Evolutionary conservation across 331 rosid species (phyloP).

Genomic region (Stylosanthes scabra): DNA sequence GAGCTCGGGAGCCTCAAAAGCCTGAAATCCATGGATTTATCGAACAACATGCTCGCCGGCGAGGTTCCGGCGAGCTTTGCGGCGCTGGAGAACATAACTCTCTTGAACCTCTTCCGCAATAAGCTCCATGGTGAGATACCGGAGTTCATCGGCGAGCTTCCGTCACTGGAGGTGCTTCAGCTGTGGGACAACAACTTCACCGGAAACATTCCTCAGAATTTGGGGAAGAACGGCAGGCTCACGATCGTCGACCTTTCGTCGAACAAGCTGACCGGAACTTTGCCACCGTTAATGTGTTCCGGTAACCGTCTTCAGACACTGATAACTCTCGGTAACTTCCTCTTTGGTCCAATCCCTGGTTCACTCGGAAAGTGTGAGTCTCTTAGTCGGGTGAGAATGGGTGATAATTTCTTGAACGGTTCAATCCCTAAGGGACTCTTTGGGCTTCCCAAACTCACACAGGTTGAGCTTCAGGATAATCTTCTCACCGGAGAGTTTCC

Average conservation of each 20-base stretch:
- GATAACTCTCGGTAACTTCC: constrained; percentile 71
- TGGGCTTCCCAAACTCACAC: constrained; percentile 71
- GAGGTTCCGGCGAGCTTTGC: constrained; percentile 78
- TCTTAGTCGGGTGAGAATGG: constrained; percentile 79
- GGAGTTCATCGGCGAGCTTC: constrained; percentile 77
- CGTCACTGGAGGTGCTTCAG: constrained; percentile 78
- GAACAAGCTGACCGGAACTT: constrained; percentile 79
- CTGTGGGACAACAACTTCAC: constrained; percentile 98
- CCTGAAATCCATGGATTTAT: constrained; percentile 82
- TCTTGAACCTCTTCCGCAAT: constrained; percentile 79
- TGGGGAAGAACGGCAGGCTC: constrained; percentile 79
- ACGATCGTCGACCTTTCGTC: constrained; percentile 78
- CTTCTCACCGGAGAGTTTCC: constrained; percentile 74
- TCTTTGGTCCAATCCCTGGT: constrained; percentile 88
- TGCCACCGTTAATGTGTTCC: constrained; percentile 77
- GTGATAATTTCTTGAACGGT: constrained; percentile 82
- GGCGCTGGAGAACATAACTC: constrained; percentile 70
- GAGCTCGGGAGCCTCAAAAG: constrained; percentile 69
- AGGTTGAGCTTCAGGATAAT: constrained; percentile 88
- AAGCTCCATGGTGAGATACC: constrained; percentile 94
- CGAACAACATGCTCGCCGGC: constrained; percentile 73
- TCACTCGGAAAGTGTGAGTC: constrained; percentile 80
- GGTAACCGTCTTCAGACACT: constrained; percentile 78
- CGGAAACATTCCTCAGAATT: constrained; percentile 65
- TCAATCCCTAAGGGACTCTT: constrained; percentile 85